Base-by-base conservation (phyloP, 1,284 basidiomycete genomes). In the Naganishia sp. region DNA sequence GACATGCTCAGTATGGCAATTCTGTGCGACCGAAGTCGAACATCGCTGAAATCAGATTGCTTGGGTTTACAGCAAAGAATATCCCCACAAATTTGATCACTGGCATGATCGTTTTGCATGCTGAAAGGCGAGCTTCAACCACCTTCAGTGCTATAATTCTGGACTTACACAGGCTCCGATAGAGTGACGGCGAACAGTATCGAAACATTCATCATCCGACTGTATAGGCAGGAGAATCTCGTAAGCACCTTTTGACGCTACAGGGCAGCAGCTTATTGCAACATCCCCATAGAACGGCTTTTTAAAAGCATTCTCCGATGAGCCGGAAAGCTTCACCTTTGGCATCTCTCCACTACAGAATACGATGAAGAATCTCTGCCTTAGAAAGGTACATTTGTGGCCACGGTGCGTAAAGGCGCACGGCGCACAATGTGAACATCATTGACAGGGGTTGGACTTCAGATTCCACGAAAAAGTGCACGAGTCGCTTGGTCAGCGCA, bases 281-380 rank as follows among this genome's bases (percentile, higher is more conserved):
- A 42, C 50, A 43, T 6, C 53, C 39, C 7, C 7, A 0, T 82
- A 85, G 77, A 84, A 83, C 6, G 95, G 94, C 1, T 99, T 98
- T 77, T 81, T 97, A 70, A 98, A 99, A 78, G 96, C 94, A 0
- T 98, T 99, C 75, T 93, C 93, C 0, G 95, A 98, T 77, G 89
- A 97, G 72, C 93, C 95, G 0, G 95, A 99, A 76, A 87, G 89
- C 68, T 96, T 99, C 69, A 93, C 90, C 0, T 90, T 88, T 71
- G 94, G 94, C 0, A 81, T 98, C 74, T 92, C 90, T 0, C 94
- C 95, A 0, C 81, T 99, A 21, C 90, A 90, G 74, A 93, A 89
- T 55, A 90, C 96, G 68, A 87, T 99, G 83, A 90, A 93, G 70
- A 93, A 96, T 76, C 84, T 99, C 3, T 91, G 92, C 71, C 82